Evolutionary conservation across 2,329 filamentous ascomycete species (phyloP), one percentile per base, ranked within the genome.

Genomic region (Fusarium camptoceras): DNA sequence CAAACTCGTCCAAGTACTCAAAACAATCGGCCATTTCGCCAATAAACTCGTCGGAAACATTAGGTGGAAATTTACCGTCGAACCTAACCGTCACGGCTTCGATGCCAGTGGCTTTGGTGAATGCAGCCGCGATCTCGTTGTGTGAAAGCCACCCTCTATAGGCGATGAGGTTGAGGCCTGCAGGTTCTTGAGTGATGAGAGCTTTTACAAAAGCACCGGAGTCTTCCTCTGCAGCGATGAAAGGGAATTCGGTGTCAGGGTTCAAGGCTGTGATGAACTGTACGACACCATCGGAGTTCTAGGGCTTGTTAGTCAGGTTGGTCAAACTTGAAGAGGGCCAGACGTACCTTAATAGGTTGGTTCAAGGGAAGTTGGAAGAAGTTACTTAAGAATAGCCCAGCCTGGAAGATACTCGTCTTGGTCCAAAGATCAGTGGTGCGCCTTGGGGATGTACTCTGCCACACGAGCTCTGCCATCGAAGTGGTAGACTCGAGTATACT

Each of bases 401-500:
- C 59, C 18, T 72, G 64, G 5, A 62, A 65, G 3, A 66, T 48
- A 24, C 72, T 76, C 4, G 73, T 75, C 59, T 73, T 76, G 20
- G 49, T 41, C 73, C 65, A 73, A 1, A 76, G 60, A 7, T 57
- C 60, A 3, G 73, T n/a, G 73, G 1, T 74, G 55, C 2, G 18
- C 59, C 7, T 58, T 39, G 8, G 53, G 58, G 0, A 39, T 67
- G 48, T 82, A 82, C 4, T 75, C 68, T 4, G 70, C 75, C 8
- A 74, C 77, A 1, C 72, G 71, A 8, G 79, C 81, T 65, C 84
- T 84, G 15, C 76, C 72, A 42, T 83, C 80, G 58, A 82, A 83
- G 66, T 84, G 81, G 49, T 80, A 79, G 1, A 83, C 79, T 16
- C 76, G 71, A 5, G 58, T 78, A 57, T 83, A 83, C 64, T 82